Percentiles rank a stretch among this genome's conserved stretches.
Conservation (phyloP, 1,284 basidiomycete species). For the Anthracocystis setariae region DNA sequence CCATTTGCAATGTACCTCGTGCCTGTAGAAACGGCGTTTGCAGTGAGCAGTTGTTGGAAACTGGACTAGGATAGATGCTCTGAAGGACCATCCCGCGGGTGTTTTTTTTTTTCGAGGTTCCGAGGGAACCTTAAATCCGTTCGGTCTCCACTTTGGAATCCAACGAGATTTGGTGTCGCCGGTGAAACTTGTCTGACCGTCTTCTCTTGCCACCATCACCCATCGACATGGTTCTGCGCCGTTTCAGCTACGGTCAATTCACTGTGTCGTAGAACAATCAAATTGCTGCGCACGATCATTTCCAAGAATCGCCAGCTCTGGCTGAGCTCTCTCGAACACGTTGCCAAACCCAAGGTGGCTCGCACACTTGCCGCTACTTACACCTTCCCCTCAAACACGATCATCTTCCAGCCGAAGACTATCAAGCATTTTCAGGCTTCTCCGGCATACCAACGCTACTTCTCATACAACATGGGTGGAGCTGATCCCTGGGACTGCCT, state of each 20-base stretch:
- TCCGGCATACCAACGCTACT: not conserved
- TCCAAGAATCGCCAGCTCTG: not conserved
- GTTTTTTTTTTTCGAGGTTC: not conserved
- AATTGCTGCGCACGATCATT: not conserved
- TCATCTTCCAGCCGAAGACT: too few species aligned
- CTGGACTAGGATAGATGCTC: too few species aligned
- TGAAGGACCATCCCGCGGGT: too few species aligned
- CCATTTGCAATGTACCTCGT: too few species aligned
- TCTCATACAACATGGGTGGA: constrained; percentile 18
- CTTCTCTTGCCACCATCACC: not conserved
- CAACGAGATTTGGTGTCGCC: not conserved
- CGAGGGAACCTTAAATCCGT: constrained; percentile 2
- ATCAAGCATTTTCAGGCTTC: too few species aligned
- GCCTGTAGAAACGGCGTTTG: too few species aligned
- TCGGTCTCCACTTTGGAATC: not conserved
- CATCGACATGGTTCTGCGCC: too few species aligned
- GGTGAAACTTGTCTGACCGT: not conserved
- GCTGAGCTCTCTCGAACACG: constrained; percentile 6
- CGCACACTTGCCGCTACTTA: not conserved
- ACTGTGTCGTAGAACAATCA: not conserved
- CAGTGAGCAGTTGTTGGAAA: too few species aligned
- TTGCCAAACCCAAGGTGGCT: not conserved
- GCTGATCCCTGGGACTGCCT: constrained; percentile 48
- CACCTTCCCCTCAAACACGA: not conserved
- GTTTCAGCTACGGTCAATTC: not conserved